Base-by-base conservation (phyloP, 2,329 filamentous ascomycete genomes). In the Apiospora saccharicola region DNA sequence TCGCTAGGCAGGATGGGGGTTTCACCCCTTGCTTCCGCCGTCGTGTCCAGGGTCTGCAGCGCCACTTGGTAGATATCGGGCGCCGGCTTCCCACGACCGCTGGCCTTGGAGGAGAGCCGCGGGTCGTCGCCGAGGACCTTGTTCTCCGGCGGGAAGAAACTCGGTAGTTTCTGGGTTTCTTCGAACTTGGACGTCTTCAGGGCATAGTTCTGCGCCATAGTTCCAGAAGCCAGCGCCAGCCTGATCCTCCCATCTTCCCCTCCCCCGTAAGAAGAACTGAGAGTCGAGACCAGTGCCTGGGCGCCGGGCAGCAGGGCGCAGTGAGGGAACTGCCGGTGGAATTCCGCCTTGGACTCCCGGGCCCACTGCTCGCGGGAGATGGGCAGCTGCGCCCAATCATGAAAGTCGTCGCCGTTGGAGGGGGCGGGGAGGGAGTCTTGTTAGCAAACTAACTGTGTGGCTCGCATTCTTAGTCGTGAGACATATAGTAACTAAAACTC, bases 41-140 rank as follows among this genome's bases (percentile, higher is more conserved):
- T 83, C 30, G 83, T 84, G 79, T 94, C 94, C 72, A 94, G 86
- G 0, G 86, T 88, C 78, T 90, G 84, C 67, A 94, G 81, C 0
- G 92, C 92, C 0, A 94, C 81, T 12, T 93, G 81, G 78, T 93
- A 94, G 70, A 94, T 94, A 79, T 94, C 92, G 3, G 92, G 92
- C 12, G 91, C 86, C 0, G 92, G 92, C 79, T 94, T 94, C 1
- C 92, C 92, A 34, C 90, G 81, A 0, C 92, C 82, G 79, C 0
- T 85, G 85, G 73, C 94, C 90, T 49, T 49, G 46, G 46, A 7
- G 22, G 53, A 30, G 2, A 61, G 53, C 6, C 92, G 84, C 1
- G 85, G 81, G 75, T 94, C 92, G 76, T 94, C 92, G 1, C 92
- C 92, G 1, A 92, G 80, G 0, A 94, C 86, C 10, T 86, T 84